phyloP scores from a whole-genome alignment of 495 filamentous ascomycete species.

The Staphylotrichum longicolle region DNA sequence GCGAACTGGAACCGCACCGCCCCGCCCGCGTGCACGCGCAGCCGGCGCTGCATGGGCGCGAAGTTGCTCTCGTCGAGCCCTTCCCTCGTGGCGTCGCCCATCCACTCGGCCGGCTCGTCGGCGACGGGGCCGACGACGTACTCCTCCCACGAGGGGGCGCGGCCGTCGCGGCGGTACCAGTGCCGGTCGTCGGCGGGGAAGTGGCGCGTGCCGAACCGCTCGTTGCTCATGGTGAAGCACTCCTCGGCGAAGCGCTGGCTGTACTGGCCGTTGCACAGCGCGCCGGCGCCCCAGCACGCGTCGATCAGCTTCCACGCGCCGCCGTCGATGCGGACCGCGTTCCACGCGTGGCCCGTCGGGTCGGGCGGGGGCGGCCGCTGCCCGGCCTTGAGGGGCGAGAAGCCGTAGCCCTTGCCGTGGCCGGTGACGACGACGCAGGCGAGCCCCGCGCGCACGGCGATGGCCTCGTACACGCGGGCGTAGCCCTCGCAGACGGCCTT shows the following conservation, averaged over 20 bases:
- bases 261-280: constrained; percentile 53
- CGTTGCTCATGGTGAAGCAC: constrained; percentile 77
- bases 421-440: constrained; percentile 68
- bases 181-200: constrained; percentile 66
- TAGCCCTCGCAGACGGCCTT: constrained; percentile 91
- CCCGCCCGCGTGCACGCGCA: constrained; percentile 46
- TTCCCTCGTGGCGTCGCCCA: constrained; percentile 53
- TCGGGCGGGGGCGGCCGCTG: constrained; percentile 56
- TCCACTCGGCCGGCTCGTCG: constrained; percentile 52
- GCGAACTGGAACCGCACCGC: constrained; percentile 70
- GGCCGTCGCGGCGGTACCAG: constrained; percentile 61
- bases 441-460: constrained; percentile 73
- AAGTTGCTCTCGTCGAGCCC: constrained; percentile 63
- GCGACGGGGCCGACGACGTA: constrained; percentile 58
- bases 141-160: constrained; percentile 66
- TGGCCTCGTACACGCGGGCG: constrained; percentile 71
- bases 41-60: constrained; percentile 54
- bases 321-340: constrained; percentile 79
- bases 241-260: constrained; percentile 62
- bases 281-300: constrained; percentile 90
- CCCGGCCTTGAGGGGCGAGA: constrained; percentile 52
- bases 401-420: constrained; percentile 85
- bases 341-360: constrained; percentile 76
- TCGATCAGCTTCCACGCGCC: constrained; percentile 92
- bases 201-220: constrained; percentile 75